Conservation (phyloP, 2,329 filamentous ascomycete species). For the Alternaria arborescens region DNA sequence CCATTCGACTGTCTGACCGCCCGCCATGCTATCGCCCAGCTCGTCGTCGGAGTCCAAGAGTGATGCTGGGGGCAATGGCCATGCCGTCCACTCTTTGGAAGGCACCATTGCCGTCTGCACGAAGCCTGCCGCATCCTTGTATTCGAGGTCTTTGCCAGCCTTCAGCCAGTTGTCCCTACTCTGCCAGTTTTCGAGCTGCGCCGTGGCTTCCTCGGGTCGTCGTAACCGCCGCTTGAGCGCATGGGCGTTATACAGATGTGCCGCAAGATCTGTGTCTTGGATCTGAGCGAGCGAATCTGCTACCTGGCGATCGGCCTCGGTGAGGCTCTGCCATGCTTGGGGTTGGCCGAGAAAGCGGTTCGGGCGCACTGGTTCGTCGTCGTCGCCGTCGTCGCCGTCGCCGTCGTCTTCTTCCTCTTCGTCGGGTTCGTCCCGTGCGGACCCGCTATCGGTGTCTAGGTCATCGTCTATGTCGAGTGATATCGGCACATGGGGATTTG, state of each 20-base stretch:
- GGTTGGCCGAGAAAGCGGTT: constrained; percentile 76
- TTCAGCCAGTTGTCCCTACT: constrained; percentile 54
- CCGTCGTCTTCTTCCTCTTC: constrained; percentile 4
- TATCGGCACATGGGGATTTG: neutral
- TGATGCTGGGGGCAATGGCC: constrained; percentile 73
- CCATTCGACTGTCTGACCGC: constrained; percentile 61
- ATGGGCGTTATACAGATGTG: constrained; percentile 83
- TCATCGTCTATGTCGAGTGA: constrained; percentile 22
- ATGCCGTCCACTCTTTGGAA: constrained; percentile 77
- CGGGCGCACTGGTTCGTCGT: constrained; percentile 51
- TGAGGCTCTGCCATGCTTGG: constrained; percentile 72
- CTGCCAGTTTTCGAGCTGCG: constrained; percentile 44
- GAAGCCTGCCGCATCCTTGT: constrained; percentile 37
- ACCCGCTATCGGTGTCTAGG: constrained; percentile 27
- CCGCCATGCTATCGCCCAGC: constrained; percentile 23
- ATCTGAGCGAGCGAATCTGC: constrained; percentile 69
- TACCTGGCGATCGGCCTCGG: constrained; percentile 69
- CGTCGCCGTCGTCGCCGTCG: neutral
- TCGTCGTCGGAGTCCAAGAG: constrained; percentile 68
- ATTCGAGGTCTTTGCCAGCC: constrained; percentile 37
- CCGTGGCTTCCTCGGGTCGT: constrained; percentile 23
- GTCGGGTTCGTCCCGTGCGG: constrained; percentile 12
- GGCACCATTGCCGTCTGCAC: constrained; percentile 53
- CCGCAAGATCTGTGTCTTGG: constrained; percentile 71
- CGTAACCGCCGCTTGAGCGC: constrained; percentile 66